Percentiles rank a stretch among this genome's conserved stretches.
These are phyloP conservation scores for Dactylis glomerata DNA, from an alignment of 176 grass and related monocot species.

Conservation along the genomic window DNA sequence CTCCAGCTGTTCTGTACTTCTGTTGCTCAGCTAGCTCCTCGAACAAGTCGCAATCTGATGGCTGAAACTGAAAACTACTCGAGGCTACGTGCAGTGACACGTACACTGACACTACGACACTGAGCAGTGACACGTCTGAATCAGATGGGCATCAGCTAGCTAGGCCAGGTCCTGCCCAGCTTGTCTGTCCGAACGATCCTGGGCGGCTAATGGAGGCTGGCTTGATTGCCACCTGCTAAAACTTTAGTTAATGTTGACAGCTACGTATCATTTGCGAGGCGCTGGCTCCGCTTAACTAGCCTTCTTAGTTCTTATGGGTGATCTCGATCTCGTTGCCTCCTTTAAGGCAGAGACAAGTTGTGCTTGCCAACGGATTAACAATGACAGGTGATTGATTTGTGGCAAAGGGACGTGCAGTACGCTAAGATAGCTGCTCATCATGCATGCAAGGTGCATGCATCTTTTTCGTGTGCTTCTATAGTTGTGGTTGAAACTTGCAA, in stretches of 20 bases:
- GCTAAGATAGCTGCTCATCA: background rate
- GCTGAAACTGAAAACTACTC: background rate
- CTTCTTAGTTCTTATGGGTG: background rate
- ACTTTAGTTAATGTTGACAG: conserved; percentile 11
- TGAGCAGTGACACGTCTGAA: background rate
- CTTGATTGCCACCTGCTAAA: conserved; percentile 20
- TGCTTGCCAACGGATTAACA: conserved; percentile 29
- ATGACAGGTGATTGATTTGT: conserved; percentile 9
- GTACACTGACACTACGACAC: background rate
- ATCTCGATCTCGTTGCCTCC: conserved; percentile 7
- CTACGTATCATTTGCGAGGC: background rate
- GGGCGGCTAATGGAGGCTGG: background rate
- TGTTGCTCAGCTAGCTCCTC: background rate
- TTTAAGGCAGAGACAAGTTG: background rate
- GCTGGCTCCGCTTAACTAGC: conserved; percentile 23
- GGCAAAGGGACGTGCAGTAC: background rate
- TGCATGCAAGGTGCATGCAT: background rate
- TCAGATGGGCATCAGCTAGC: background rate
- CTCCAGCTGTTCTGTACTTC: background rate
- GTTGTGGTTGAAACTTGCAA: conserved; percentile 8
- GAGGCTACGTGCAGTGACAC: background rate
- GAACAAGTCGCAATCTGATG: background rate
- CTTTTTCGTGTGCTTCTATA: background rate
- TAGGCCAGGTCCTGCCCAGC: background rate
- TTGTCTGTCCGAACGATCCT: background rate